Conservation (phyloP, 768 basidiomycete species). For the Agaricus blazei region DNA sequence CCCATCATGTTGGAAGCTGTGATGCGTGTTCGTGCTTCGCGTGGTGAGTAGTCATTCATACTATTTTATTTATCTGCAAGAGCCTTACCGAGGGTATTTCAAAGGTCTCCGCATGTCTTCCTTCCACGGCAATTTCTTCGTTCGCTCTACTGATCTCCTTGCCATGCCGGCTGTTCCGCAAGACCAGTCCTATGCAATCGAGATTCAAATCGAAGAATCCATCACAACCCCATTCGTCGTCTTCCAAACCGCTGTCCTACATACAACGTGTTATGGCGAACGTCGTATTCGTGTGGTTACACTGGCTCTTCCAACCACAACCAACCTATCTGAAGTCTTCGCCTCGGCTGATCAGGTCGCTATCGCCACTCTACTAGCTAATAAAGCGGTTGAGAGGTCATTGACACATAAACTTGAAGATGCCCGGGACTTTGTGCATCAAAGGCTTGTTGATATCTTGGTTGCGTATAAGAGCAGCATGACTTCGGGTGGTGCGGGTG, state of each 20-base stretch:
- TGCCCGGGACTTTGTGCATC: conserved; percentile 76
- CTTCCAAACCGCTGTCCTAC: conserved; percentile 89
- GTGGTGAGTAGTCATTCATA: conserved; percentile 46
- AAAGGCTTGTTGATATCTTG: conserved; percentile 81
- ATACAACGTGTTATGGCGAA: conserved; percentile 91
- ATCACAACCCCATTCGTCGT: conserved; percentile 89
- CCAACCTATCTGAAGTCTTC: conserved; percentile 83
- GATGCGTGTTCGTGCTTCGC: conserved; percentile 96
- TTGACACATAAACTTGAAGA: conserved; percentile 87
- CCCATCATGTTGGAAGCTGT: conserved; percentile 96
- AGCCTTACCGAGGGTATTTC: neutral
- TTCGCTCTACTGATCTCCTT: conserved; percentile 92
- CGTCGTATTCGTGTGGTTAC: conserved; percentile 90
- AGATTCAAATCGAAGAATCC: conserved; percentile 93
- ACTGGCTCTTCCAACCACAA: conserved; percentile 81
- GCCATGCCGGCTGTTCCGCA: conserved; percentile 96
- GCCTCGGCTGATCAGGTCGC: conserved; percentile 89
- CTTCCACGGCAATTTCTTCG: conserved; percentile 99
- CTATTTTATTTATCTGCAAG: neutral
- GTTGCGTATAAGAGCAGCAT: conserved; percentile 92
- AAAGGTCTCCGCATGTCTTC: conserved; percentile 89
- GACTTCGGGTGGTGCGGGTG: conserved; percentile 90
- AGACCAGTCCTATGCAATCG: conserved; percentile 94
- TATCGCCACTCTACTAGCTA: conserved; percentile 76
- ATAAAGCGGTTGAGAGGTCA: conserved; percentile 90